phyloP scores from a whole-genome alignment of 2,329 filamentous ascomycete genomes.

The Claviceps citrina region DNA sequence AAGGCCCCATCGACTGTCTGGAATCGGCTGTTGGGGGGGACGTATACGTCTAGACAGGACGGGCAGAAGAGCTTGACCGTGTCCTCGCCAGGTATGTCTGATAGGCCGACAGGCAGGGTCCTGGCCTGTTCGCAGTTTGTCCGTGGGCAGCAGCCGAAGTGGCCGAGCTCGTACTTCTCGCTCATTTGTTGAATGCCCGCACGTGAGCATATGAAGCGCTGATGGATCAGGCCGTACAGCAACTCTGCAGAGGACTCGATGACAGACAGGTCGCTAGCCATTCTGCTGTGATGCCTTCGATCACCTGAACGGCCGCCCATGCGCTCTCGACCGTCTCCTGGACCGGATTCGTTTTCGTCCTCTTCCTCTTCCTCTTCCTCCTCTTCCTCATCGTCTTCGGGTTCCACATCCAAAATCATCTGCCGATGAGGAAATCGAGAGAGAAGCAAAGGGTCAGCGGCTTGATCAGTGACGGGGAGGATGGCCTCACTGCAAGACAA shows the following conservation, averaged over 20 bases:
- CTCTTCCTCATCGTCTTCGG: constrained; percentile 82
- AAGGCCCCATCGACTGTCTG: constrained; percentile 96
- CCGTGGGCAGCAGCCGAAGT: constrained; percentile 91
- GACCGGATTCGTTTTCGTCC: constrained; percentile 51
- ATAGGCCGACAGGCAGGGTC: constrained; percentile 83
- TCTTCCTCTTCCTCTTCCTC: constrained; percentile 67
- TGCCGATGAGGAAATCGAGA: constrained; percentile 14
- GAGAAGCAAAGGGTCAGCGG: neutral
- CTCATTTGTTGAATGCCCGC: constrained; percentile 98
- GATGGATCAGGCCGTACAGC: constrained; percentile 94
- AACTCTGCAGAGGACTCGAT: constrained; percentile 97
- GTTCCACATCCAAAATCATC: constrained; percentile 98
- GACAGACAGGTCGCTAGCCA: constrained; percentile 83
- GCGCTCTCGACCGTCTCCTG: constrained; percentile 44
- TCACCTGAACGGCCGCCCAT: constrained; percentile 31
- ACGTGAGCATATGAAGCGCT: constrained; percentile 92
- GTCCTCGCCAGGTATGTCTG: constrained; percentile 88
- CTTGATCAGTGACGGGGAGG: neutral
- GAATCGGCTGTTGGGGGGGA: constrained; percentile 90
- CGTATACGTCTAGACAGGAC: constrained; percentile 91
- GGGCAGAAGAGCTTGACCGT: constrained; percentile 98
- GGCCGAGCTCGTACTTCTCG: constrained; percentile 93
- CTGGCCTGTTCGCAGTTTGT: constrained; percentile 83
- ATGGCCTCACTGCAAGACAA: neutral
- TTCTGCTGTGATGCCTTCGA: constrained; percentile 64